Conservation (phyloP, 208 protist species). For the Leishmania mexicana region DNA sequence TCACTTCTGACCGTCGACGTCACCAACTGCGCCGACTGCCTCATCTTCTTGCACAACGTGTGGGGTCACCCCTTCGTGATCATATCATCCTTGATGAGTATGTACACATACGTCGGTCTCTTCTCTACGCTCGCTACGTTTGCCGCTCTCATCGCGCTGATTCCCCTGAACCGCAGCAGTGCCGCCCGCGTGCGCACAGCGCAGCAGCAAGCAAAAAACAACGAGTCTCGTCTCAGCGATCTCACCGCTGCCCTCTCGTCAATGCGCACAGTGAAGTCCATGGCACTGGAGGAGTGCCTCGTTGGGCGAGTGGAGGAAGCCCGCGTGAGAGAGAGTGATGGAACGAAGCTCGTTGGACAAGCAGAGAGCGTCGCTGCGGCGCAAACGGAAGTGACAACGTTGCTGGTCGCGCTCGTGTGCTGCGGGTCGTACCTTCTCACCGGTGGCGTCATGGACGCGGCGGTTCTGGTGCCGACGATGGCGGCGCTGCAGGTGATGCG, state of each 20-base stretch:
- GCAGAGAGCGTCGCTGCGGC: conserved; percentile 53
- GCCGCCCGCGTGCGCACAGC: conserved; percentile 51
- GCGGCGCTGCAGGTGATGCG: conserved; percentile 76
- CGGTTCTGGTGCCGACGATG: conserved; percentile 73
- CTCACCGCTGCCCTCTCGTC: conserved; percentile 56
- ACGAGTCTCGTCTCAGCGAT: conserved; percentile 56
- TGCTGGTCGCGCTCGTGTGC: conserved; percentile 67
- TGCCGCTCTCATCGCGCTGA: conserved; percentile 43
- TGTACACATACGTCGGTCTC: conserved; percentile 72
- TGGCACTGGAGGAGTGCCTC: conserved; percentile 61
- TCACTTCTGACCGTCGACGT: conserved; percentile 71
- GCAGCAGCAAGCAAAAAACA: conserved; percentile 55
- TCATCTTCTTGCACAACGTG: conserved; percentile 79
- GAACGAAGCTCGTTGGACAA: conserved; percentile 35
- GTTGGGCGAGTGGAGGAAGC: conserved; percentile 42
- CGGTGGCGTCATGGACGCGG: conserved; percentile 56
- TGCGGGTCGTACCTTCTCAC: conserved; percentile 64
- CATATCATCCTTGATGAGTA: conserved; percentile 51
- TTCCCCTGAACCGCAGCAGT: conserved; percentile 60
- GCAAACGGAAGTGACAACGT: conserved; percentile 59
- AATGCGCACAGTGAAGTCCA: conserved; percentile 80
- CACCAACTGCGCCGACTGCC: conserved; percentile 55
- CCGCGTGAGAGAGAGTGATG: conserved; percentile 49
- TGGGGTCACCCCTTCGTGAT: conserved; percentile 76
- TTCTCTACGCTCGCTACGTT: conserved; percentile 64